Evolutionary conservation across 352 stramenopile species (phyloP).

Genomic region (Pythium utonaiense): DNA sequence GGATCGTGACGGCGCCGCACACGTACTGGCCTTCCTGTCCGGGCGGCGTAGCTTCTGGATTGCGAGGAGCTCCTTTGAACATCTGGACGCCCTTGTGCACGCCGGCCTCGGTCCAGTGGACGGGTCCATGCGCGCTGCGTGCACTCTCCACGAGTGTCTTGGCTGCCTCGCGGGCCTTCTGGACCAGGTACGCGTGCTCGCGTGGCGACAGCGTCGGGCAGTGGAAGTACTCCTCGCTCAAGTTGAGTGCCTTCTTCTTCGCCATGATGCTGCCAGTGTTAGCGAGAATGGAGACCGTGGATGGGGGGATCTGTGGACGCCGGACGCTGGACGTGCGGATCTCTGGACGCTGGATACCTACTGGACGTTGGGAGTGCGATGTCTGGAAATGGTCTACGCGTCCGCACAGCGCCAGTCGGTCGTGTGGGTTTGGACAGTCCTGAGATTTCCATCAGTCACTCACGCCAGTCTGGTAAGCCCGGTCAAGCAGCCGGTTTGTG

Average conservation of each 20-base stretch:
- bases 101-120: conserved; percentile 55
- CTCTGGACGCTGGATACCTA: background rate
- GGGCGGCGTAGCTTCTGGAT: conserved; percentile 30
- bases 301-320: background rate
- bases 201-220: conserved; percentile 46
- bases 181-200: conserved; percentile 52
- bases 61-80: conserved; percentile 59
- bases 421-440: background rate
- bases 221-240: conserved; percentile 55
- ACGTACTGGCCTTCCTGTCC: conserved; percentile 51
- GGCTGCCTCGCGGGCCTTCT: conserved; percentile 60
- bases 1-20: conserved; percentile 53
- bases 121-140: conserved; percentile 50
- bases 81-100: conserved; percentile 58
- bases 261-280: conserved; percentile 1
- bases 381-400: background rate
- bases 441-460: conserved; percentile 1
- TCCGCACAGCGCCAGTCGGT: background rate
- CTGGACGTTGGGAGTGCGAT: background rate
- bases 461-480: background rate
- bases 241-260: conserved; percentile 16
- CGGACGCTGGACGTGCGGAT: background rate
- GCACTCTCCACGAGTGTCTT: conserved; percentile 55
- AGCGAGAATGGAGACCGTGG: too few relatives aligned
- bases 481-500: background rate